Evolutionary conservation across 2,329 filamentous ascomycete species (phyloP), one percentile per base, ranked within the genome.

Genomic region (Colletotrichum higginsianum): DNA sequence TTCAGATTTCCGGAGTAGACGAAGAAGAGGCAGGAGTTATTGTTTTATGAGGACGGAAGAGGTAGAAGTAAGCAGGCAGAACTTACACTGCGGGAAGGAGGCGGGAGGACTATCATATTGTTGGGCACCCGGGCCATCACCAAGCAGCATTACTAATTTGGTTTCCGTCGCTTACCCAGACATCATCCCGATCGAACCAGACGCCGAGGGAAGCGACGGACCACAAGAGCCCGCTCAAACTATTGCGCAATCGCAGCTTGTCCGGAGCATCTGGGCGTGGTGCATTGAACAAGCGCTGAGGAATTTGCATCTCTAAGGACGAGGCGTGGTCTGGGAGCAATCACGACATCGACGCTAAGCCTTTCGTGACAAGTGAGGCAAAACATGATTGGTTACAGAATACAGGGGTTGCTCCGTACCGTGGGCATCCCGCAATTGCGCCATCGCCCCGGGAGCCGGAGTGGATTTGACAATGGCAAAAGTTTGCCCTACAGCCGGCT

Each of bases 261-360:
- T 64, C 44, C 53, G 55, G 58, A 62, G 65, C 49, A 40, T 58
- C 46, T 40, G 35, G 30, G 35, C 52, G 40, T 56, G 16, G 13
- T 23, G 58, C 66, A 61, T 66, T 66, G 66, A 57, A 61, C 66
- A 65, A 57, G 66, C 55, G 67, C 66, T 50, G 70, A 66, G 61
- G 56, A 69, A 56, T 71, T 71, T 68, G 68, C 68, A 64, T 63
- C 68, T 63, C 47, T 38, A 50, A 62, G 53, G 49, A 66, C 50
- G 56, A 66, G 66, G 56, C 61, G 70, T 72, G 70, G 77, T 79
- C 77, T 78, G 78, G 78, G 79, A 81, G 76, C 79, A 82, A 86
- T 86, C 84, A 86, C 85, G 84, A 86, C 85, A 86, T 86, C 84
- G 80, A 82, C 84, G 84, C 84, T 85, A 86, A 82, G 73, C 80